Conservation (phyloP, 2,329 filamentous ascomycete genomes). For the Truncatella angustata region DNA sequence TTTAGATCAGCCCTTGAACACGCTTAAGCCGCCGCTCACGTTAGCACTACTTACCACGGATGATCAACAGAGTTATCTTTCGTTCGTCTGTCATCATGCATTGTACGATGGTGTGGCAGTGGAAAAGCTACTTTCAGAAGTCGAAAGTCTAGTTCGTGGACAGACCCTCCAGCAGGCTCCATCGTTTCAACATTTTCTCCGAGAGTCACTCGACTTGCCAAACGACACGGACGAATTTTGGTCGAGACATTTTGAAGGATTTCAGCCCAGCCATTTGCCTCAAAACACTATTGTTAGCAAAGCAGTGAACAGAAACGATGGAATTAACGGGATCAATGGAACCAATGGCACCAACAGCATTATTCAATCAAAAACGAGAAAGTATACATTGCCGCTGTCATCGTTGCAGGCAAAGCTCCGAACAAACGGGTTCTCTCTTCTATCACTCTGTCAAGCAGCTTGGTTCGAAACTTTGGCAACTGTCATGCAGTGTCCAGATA, state of each 20-base stretch:
- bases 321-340: not conserved
- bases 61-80: conserved; percentile 36
- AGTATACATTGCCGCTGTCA: conserved; percentile 33
- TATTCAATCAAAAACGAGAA: conserved; percentile 7
- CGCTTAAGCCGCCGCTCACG: conserved; percentile 42
- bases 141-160: conserved; percentile 58
- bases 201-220: conserved; percentile 50
- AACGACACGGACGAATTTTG: conserved; percentile 63
- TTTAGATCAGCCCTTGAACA: conserved; percentile 41
- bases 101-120: conserved; percentile 85
- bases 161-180: conserved; percentile 45
- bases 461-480: conserved; percentile 67
- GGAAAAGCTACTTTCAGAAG: conserved; percentile 64
- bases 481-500: conserved; percentile 55
- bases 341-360: conserved; percentile 7
- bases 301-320: not conserved
- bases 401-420: conserved; percentile 49
- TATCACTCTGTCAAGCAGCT: conserved; percentile 68
- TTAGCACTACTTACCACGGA: conserved; percentile 38
- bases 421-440: conserved; percentile 56
- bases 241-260: conserved; percentile 53
- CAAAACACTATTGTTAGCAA: not conserved
- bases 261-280: conserved; percentile 29
- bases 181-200: conserved; percentile 63
- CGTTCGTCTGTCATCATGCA: conserved; percentile 69